Conservation (phyloP, 768 basidiomycete species). For the Psilocybe tampanensis region DNA sequence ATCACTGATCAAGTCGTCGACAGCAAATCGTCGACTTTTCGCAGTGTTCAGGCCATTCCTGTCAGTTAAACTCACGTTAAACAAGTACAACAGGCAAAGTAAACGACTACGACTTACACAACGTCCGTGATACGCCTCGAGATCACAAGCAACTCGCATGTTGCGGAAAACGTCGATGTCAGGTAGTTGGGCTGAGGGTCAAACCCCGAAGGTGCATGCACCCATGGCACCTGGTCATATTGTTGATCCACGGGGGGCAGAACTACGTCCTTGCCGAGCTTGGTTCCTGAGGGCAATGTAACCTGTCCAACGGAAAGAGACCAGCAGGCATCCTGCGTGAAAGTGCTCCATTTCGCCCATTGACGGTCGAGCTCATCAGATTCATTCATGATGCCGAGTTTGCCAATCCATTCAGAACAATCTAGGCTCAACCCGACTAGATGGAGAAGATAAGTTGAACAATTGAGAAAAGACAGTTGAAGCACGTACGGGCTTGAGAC, state of each 20-base stretch:
- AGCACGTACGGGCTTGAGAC: constrained; percentile 56
- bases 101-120: constrained; percentile 39
- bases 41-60: constrained; percentile 48
- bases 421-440: constrained; percentile 60
- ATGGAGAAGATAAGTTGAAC: not conserved
- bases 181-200: constrained; percentile 40
- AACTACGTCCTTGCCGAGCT: constrained; percentile 37
- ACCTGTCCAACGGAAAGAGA: constrained; percentile 67
- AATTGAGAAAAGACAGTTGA: not conserved
- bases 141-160: constrained; percentile 51
- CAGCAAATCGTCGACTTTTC: constrained; percentile 40
- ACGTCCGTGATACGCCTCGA: constrained; percentile 55
- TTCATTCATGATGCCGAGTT: constrained; percentile 49
- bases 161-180: constrained; percentile 49
- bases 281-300: constrained; percentile 32
- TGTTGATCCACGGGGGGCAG: constrained; percentile 50
- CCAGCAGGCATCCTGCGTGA: constrained; percentile 67
- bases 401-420: constrained; percentile 59
- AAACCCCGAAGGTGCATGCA: constrained; percentile 40
- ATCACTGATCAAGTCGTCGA: constrained; percentile 50
- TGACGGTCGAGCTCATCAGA: constrained; percentile 58
- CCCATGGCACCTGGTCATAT: constrained; percentile 50
- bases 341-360: constrained; percentile 63
- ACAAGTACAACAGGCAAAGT: not conserved
- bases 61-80: not conserved